Base-by-base conservation (phyloP, 345 rosid species). In the Chamaenerion angustifolium region DNA sequence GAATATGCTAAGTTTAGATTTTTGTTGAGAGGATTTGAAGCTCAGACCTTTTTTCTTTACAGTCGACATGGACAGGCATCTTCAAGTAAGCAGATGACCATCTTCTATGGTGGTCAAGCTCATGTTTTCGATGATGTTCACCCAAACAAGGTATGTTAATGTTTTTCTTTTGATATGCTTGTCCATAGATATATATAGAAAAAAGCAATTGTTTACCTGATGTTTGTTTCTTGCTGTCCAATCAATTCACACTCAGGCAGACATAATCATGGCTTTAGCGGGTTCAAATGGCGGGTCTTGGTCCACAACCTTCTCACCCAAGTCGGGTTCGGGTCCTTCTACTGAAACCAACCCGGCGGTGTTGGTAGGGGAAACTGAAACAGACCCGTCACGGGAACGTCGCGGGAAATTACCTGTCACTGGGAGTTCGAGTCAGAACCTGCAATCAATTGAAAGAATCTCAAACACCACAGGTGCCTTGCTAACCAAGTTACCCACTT, bases 41-140 rank as follows among this genome's bases (percentile, higher is more conserved):
- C 11, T 40, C 14, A 8, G 40, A 8, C 14, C 10, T 23, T 48
- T 47, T 68, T 12, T 74, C 57, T 48, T 61, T 62, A 56, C 73
- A 80, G 79, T 68, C 67, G 55, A 52, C 81, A 76, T 58, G 76
- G 82, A 57, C 65, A 72, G 73, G 54, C 71, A 12, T 68, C 89
- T 0, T 57, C 68, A 23, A 70, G 83, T 55, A 70, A 76, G 67
- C 96, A 87, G 61, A 87, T 92, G 98, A 92, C 98, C 45, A 84
- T 92, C 65, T 92, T 92, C 68, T 92, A 92, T 59, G 93, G 87
- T 3, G 96, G 98, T 65, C 98, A 84, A 73, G 98, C 98, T 67
- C 95, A 84, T 71, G 98, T 92, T 57, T 92, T 92, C 65, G 98
- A 92, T 69, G 95, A 92, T 54, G 96, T 92, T 59, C 95, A 82